Conservation (phyloP, 768 basidiomycete genomes). For the Naematelia encephala region DNA sequence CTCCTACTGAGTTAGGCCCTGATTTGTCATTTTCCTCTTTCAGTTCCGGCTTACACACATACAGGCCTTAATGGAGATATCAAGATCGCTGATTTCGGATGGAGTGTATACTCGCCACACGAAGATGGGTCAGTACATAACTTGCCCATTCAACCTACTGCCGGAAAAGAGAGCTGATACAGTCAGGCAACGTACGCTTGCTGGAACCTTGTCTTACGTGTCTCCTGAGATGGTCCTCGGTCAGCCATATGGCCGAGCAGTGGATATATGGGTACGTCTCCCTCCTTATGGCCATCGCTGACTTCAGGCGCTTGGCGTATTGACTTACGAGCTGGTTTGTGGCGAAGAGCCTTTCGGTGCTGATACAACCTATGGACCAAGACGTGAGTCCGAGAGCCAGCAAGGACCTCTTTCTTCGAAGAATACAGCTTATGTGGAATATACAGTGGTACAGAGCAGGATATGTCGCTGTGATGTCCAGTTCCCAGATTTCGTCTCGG, state of each 20-base stretch:
- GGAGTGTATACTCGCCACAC: constrained; percentile 59
- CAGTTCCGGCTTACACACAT: neutral
- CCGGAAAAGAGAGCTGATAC: neutral
- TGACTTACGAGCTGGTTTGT: constrained; percentile 89
- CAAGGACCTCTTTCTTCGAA: neutral
- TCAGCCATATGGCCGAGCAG: constrained; percentile 79
- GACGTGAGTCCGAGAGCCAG: constrained; percentile 20
- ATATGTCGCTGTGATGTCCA: constrained; percentile 68
- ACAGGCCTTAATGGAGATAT: constrained; percentile 75
- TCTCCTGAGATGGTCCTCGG: constrained; percentile 98
- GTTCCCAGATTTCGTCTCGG: constrained; percentile 61
- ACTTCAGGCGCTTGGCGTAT: constrained; percentile 71
- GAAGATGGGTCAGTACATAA: constrained; percentile 29
- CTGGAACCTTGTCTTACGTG: constrained; percentile 92
- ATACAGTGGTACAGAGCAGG: constrained; percentile 68
- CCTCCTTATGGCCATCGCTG: neutral
- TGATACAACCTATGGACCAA: constrained; percentile 26
- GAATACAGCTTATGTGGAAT: too few relatives aligned
- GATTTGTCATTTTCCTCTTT: neutral
- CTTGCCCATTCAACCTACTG: neutral
- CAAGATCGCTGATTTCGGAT: constrained; percentile 98
- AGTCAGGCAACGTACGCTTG: constrained; percentile 70
- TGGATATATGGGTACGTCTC: constrained; percentile 72
- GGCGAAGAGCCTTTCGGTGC: constrained; percentile 81
- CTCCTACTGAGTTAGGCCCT: constrained; percentile 67